Base-by-base conservation (phyloP, 1,284 basidiomycete species). In the Cutaneotrichosporon cutaneum region DNA sequence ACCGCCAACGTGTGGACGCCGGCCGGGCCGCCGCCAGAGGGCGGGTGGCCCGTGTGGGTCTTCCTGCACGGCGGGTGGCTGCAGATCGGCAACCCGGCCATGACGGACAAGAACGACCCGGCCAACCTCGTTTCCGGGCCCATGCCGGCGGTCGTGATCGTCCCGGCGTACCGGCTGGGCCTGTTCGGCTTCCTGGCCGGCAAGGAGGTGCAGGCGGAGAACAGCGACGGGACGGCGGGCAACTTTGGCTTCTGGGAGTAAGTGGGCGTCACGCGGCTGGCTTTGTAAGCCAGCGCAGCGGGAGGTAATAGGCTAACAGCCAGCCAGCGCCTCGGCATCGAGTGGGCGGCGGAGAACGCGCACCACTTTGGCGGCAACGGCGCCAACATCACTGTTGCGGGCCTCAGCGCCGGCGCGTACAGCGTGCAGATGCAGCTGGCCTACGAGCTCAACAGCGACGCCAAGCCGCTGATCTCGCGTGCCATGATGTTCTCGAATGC, bases 381-480 rank as follows among this genome's bases (percentile, higher is more conserved):
- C 1, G 21, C 57, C 42, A 70, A 70, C 56, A 69, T 79, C 55
- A 74, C 75, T 8, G 66, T 78, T 27, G 70, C 62, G 11, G 77
- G 77, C 6, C 65, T 73, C 2, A 70, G 68, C 0, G 77, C 77
- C 1, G 77, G 77, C 5, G 72, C 77, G 6, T 68, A 74, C 70
- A 54, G 70, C 5, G 66, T 68, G 3, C 67, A 78, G 44, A 68
- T 72, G 21, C 76, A 77, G 62, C 67, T 77, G 7, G 63, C 72
- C 52, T 67, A 75, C 69, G 71, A 74, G 54, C 72, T 73, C 45
- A 65, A 62, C 56, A 44, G 55, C 11, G 53, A 47, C 7, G 52
- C 44, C 33, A 45, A 55, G 24, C 62, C 61, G 14, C 51, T 64
- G n/a, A 65, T 69, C 58, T 59, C 57, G 54, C 61, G 66, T 4